These are phyloP conservation scores for Cucumis cinereus DNA, from an alignment of 306 rosid genomes.

Conservation along the genomic window DNA sequence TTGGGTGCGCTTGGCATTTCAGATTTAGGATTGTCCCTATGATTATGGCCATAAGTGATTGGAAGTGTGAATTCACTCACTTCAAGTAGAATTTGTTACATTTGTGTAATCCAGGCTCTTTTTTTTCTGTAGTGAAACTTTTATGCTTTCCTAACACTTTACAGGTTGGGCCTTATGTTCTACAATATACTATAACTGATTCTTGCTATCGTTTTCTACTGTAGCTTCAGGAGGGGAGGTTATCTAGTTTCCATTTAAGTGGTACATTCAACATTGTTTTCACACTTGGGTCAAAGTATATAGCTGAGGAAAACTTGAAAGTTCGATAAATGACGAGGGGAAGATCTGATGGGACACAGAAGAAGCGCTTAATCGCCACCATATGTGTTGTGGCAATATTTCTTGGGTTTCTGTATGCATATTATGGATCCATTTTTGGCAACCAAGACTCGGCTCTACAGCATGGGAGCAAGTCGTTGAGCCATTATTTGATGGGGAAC, in stretches of 20 bases:
- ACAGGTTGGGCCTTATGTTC: neutral
- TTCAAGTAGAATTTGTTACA: neutral
- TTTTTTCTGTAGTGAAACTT: neutral
- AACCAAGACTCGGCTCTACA: constrained; percentile 59
- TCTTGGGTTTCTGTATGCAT: constrained; percentile 70
- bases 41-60: neutral
- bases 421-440: constrained; percentile 77
- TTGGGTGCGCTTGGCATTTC: neutral
- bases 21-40: neutral
- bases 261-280: neutral
- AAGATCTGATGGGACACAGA: constrained; percentile 69
- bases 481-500: constrained; percentile 60
- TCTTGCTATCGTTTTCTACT: neutral
- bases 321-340: constrained; percentile 55
- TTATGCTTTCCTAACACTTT: neutral
- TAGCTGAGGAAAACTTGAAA: constrained; percentile 13
- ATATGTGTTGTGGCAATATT: constrained; percentile 40
- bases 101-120: neutral
- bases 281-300: neutral
- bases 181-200: neutral
- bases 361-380: constrained; percentile 57
- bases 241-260: neutral
- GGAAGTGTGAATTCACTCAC: neutral
- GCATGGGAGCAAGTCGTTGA: constrained; percentile 67
- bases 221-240: constrained; percentile 2